Evolutionary conservation across 2,329 filamentous ascomycete species (phyloP), one percentile per base, ranked within the genome.

Genomic region (Pseudogymnoascus sp.): DNA sequence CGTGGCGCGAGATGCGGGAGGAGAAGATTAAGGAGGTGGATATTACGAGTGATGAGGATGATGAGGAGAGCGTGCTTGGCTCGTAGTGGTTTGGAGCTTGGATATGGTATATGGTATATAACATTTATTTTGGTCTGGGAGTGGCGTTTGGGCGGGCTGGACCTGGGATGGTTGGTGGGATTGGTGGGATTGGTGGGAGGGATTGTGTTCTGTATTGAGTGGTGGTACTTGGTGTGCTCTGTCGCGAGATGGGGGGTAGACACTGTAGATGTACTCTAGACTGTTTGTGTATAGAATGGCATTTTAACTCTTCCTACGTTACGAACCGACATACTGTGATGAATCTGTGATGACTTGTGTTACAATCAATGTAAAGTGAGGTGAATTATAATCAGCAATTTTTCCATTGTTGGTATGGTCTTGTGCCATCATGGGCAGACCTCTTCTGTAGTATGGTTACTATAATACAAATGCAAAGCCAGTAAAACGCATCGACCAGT

Each of bases 1-100:
- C 93, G 0, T 99, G 93, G 77, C 84, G 88, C 60, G 95, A 99
- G 78, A 93, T 98, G 88, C 84, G 87, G 53, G 91, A 96, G 75
- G 91, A 96, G 68, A 81, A 82, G 67, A 87, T 86, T 71, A 86
- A 81, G 70, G 74, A 72, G 16, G 66, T 72, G n/a, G 72, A 73
- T 61, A 66, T 75, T 37, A 65, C 64, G 35, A 78, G 79, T 62
- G 72, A 73, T 60, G 79, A 81, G 33, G n/a, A n/a, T n/a, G 78
- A 82, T 61, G 33, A 60, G 59, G 59, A 60, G 33, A 41, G 33
- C n/a, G 16, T 60, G 12, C 19, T 60, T 1, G 37, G 59, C 0
- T 24, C 24, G 2, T 60, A 37, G 16, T 4, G 11, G n/a, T n/a
- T 14, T 10, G 16, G 12, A 10, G n/a, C 22, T 37, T 35, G 28